Conservation (phyloP, 2,329 filamentous ascomycete species). For the Aspergillus arachidicola region DNA sequence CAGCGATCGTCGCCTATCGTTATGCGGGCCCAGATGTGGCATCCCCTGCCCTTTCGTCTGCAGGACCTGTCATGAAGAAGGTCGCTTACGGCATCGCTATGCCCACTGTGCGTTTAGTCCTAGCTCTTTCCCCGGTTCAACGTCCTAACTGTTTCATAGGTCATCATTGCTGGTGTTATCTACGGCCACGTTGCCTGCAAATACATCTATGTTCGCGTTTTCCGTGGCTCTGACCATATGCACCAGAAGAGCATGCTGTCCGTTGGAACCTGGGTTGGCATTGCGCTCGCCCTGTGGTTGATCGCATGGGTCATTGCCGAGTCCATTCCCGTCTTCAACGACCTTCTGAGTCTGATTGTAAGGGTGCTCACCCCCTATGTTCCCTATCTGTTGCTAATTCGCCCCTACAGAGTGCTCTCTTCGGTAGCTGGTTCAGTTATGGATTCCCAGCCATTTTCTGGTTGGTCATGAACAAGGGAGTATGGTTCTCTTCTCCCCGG, state of each 20-base stretch:
- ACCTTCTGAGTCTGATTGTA: conserved; percentile 63
- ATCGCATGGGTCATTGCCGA: conserved; percentile 69
- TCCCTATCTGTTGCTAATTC: conserved; percentile 15
- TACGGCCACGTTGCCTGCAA: conserved; percentile 68
- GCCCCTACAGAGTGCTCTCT: conserved; percentile 51
- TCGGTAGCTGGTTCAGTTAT: conserved; percentile 68
- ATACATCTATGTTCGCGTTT: conserved; percentile 66
- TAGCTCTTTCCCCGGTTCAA: too few relatives aligned
- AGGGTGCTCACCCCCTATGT: conserved; percentile 5
- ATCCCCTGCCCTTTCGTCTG: conserved; percentile 67
- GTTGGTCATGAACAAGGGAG: conserved; percentile 51
- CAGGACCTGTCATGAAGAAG: conserved; percentile 59
- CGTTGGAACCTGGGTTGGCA: conserved; percentile 59
- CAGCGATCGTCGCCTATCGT: conserved; percentile 68
- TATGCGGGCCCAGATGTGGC: conserved; percentile 64
- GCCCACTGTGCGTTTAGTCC: conserved; percentile 52
- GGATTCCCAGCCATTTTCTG: conserved; percentile 50
- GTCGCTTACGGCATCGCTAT: conserved; percentile 69
- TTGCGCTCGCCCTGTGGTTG: conserved; percentile 59
- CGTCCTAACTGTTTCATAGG: conserved; percentile 35
- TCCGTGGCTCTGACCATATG: conserved; percentile 60
- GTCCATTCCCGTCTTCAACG: conserved; percentile 69
- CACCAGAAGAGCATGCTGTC: conserved; percentile 52
- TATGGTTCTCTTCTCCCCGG: conserved; percentile 39
- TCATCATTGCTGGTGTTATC: conserved; percentile 70